Conservation (phyloP, 768 basidiomycete genomes). For the Austroboletus festivus region DNA sequence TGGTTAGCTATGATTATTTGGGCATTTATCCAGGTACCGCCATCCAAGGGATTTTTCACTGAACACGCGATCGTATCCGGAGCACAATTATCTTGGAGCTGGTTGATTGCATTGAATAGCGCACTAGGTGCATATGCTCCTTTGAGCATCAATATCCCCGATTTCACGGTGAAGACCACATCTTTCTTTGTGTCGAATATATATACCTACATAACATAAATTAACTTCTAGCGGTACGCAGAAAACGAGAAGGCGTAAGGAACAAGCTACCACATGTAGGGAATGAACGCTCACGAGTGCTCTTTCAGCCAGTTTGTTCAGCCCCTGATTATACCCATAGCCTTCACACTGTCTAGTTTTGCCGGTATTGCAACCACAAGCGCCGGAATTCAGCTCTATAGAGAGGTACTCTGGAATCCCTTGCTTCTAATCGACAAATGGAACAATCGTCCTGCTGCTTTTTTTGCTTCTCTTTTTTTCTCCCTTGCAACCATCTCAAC, state of each 20-base stretch:
- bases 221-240: constrained; percentile 57
- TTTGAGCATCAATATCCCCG: constrained; percentile 77
- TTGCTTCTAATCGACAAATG: constrained; percentile 71
- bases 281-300: constrained; percentile 1
- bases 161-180: constrained; percentile 56
- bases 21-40: constrained; percentile 67
- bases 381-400: constrained; percentile 71
- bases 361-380: constrained; percentile 78
- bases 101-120: constrained; percentile 75
- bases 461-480: constrained; percentile 78
- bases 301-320: constrained; percentile 64
- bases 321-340: constrained; percentile 70
- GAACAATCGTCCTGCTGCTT: constrained; percentile 83
- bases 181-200: not conserved
- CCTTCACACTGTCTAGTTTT: constrained; percentile 76
- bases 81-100: constrained; percentile 63
- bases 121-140: constrained; percentile 74
- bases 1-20: constrained; percentile 75
- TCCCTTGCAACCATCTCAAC: constrained; percentile 66
- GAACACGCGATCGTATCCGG: constrained; percentile 54
- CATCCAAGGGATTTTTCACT: constrained; percentile 55
- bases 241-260: constrained; percentile 61
- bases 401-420: constrained; percentile 71
- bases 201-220: not conserved
- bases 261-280: not conserved